Evolutionary conservation across 352 stramenopile genomes (phyloP).

Genomic region (Pythium aristosporum): DNA sequence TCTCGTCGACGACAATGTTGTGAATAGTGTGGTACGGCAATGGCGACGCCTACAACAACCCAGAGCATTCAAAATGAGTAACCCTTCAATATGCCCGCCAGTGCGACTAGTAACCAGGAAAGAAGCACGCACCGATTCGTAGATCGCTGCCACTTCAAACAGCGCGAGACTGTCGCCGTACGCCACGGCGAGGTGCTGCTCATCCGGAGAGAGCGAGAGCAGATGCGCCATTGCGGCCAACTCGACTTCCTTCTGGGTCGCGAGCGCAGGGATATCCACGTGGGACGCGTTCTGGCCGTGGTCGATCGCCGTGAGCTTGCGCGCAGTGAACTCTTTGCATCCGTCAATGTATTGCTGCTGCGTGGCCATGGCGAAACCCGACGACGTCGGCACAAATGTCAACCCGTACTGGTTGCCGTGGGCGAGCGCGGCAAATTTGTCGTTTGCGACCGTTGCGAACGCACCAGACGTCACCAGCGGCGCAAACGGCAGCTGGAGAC

Average conservation of each 20-base stretch:
- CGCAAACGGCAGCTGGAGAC: conserved; percentile 43
- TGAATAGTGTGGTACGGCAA: conserved; percentile 39
- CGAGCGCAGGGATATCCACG: conserved; percentile 43
- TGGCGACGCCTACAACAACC: conserved; percentile 28
- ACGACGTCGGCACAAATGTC: conserved; percentile 40
- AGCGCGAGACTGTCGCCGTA: conserved; percentile 47
- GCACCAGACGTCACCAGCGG: conserved; percentile 27
- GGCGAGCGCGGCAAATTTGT: conserved; percentile 51
- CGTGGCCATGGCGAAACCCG: conserved; percentile 46
- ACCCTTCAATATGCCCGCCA: not conserved
- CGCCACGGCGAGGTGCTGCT: conserved; percentile 49
- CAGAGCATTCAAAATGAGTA: not conserved
- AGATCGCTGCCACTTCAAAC: conserved; percentile 58
- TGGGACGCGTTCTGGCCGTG: conserved; percentile 50
- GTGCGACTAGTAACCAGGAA: no score
- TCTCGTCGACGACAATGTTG: conserved; percentile 42
- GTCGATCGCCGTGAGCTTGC: conserved; percentile 50
- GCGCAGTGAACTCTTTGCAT: conserved; percentile 43
- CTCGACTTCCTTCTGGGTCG: conserved; percentile 34
- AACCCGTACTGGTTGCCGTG: conserved; percentile 64
- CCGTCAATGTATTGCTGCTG: conserved; percentile 36
- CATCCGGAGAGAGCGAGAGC: conserved; percentile 53
- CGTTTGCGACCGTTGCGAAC: conserved; percentile 35
- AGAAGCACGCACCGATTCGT: conserved; percentile 39
- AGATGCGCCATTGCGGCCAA: conserved; percentile 44